phyloP scores from a whole-genome alignment of 139 green algal species.

The Mesotaenium endlicherianum region DNA sequence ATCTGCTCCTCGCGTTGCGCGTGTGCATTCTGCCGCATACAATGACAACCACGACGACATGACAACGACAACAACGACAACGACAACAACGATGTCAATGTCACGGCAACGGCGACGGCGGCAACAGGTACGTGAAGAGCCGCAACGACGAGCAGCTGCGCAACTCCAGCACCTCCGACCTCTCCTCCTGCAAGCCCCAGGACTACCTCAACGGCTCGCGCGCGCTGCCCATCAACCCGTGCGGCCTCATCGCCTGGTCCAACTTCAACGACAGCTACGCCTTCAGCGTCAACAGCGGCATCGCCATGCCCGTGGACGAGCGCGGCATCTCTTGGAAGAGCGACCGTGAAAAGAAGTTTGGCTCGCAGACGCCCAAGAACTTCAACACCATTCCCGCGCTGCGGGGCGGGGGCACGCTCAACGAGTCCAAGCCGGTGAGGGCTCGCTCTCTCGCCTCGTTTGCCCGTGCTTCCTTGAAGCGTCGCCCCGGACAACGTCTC shows the following conservation, averaged over 20 bases:
- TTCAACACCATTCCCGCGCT: constrained; percentile 65
- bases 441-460: background rate
- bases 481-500: too few species aligned
- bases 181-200: constrained; percentile 68
- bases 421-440: constrained; percentile 4
- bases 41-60: too few species aligned
- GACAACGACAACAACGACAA: too few species aligned
- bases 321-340: constrained; percentile 69
- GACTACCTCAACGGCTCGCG: constrained; percentile 38
- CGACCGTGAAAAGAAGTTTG: constrained; percentile 72
- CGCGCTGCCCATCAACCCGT: constrained; percentile 75
- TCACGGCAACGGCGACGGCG: too few species aligned
- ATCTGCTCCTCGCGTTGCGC: too few species aligned
- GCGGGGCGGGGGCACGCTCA: constrained; percentile 67
- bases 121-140: constrained; percentile 73
- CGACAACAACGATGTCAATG: too few species aligned
- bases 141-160: constrained; percentile 74
- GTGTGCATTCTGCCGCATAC: too few species aligned
- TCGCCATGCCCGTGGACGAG: constrained; percentile 56
- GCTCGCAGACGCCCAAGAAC: constrained; percentile 61
- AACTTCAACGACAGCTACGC: constrained; percentile 87
- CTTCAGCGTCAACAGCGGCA: background rate
- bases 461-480: too few species aligned
- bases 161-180: constrained; percentile 30
- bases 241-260: constrained; percentile 85